phyloP scores from a whole-genome alignment of 1,284 basidiomycete species.

The Bjerkandera adusta region DNA sequence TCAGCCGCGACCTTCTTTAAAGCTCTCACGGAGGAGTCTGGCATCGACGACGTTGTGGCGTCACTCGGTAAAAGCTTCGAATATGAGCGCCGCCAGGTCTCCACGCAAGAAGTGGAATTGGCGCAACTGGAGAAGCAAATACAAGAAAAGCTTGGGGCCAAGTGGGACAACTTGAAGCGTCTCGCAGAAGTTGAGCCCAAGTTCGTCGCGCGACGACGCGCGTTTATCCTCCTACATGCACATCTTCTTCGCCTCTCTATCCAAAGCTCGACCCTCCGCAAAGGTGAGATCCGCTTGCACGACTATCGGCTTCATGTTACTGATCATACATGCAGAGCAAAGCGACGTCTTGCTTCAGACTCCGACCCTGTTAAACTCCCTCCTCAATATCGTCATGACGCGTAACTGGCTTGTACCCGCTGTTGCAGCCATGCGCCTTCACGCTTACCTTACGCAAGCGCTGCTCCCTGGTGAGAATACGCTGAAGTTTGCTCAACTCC shows the following conservation, averaged over 20 bases:
- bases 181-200: constrained; percentile 38
- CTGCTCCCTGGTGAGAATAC: constrained; percentile 56
- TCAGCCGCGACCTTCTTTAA: constrained; percentile 94
- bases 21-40: constrained; percentile 77
- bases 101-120: constrained; percentile 40
- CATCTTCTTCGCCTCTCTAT: constrained; percentile 81
- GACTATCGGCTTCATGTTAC: background rate
- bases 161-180: constrained; percentile 49
- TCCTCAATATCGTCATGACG: constrained; percentile 82
- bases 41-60: constrained; percentile 72
- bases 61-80: constrained; percentile 76
- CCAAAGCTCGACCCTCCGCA: constrained; percentile 50
- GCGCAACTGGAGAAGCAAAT: constrained; percentile 60
- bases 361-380: constrained; percentile 76
- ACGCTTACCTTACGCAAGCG: constrained; percentile 86
- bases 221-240: constrained; percentile 80
- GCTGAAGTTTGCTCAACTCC: constrained; percentile 69
- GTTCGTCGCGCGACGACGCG: constrained; percentile 41
- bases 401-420: constrained; percentile 93
- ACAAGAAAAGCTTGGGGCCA: constrained; percentile 43
- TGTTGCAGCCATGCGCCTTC: constrained; percentile 77
- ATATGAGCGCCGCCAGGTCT: constrained; percentile 40
- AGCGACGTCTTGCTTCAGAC: constrained; percentile 64
- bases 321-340: constrained; percentile 52
- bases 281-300: constrained; percentile 45